Percentiles rank a stretch among this genome's conserved stretches.
Evolutionary conservation across 208 protist genomes (phyloP).

Genomic region (Angomonas deanei): DNA sequence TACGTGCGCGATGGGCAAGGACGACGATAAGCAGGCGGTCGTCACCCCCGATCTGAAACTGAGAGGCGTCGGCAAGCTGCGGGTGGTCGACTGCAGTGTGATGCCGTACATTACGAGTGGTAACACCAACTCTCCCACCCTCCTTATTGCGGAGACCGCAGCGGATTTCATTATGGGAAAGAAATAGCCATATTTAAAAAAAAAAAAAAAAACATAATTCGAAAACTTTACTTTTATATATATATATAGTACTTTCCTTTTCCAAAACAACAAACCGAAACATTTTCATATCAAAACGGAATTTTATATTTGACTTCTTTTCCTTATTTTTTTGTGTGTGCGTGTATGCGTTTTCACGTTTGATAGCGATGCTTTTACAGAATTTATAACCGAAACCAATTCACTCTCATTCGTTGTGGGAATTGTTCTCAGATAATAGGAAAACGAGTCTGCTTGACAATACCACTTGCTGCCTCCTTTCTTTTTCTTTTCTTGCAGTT

Average conservation of each 20-base stretch:
- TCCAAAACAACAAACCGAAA: not conserved
- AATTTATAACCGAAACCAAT: too few species aligned
- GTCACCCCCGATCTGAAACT: not conserved
- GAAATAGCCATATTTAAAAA: not conserved
- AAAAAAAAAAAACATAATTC: not conserved
- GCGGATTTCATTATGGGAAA: conserved; percentile 1
- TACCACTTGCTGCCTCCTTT: too few species aligned
- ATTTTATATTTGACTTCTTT: not conserved
- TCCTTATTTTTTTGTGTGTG: not conserved
- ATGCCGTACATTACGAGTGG: conserved; percentile 2
- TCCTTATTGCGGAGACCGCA: not conserved
- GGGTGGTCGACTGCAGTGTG: not conserved
- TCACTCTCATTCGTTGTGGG: too few species aligned
- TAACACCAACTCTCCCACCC: conserved; percentile 1
- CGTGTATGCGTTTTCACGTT: not conserved
- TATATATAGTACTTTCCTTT: conserved; percentile 2
- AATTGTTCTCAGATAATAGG: too few species aligned
- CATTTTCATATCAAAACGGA: not conserved
- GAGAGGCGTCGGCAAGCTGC: not conserved
- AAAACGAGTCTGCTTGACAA: too few species aligned
- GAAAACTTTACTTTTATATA: not conserved
- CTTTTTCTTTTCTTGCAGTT: too few species aligned
- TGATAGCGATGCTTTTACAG: not conserved
- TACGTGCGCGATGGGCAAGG: not conserved
- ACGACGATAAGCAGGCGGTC: not conserved